phyloP scores from a whole-genome alignment of 306 rosid species.

The Casuarina equisetifolia region DNA sequence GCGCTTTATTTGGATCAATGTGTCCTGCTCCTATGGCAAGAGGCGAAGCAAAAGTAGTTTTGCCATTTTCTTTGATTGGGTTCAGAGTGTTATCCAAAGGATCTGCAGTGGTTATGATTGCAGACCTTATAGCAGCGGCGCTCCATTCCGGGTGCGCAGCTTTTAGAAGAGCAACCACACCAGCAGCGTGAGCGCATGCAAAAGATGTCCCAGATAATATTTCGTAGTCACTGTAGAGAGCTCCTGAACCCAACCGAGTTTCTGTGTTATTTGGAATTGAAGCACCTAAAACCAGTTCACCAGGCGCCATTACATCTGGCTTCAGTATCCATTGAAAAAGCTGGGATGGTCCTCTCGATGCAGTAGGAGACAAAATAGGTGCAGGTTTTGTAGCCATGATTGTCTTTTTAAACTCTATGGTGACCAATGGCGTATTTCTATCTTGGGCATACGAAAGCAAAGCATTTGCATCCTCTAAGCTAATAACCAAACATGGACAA shows the following conservation, averaged over 20 bases:
- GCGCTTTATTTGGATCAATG: constrained; percentile 51
- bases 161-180: no score
- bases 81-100: background rate
- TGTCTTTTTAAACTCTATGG: no score
- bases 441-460: no score
- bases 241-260: background rate
- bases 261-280: no score
- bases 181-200: background rate
- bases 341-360: no score
- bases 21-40: constrained; percentile 52
- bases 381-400: no score
- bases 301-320: constrained; percentile 16
- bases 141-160: no score
- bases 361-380: no score
- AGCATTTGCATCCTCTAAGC: no score
- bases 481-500: no score
- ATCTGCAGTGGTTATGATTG: background rate
- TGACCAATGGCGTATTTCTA: no score
- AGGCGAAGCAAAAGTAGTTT: constrained; percentile 37
- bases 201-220: constrained; percentile 3
- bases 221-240: background rate
- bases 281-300: background rate
- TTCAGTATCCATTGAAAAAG: background rate
- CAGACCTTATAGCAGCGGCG: background rate
- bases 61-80: constrained; percentile 36